These are phyloP conservation scores for Helotiales sp. DNA, from an alignment of 2,329 filamentous ascomycete genomes.

Conservation along the genomic window DNA sequence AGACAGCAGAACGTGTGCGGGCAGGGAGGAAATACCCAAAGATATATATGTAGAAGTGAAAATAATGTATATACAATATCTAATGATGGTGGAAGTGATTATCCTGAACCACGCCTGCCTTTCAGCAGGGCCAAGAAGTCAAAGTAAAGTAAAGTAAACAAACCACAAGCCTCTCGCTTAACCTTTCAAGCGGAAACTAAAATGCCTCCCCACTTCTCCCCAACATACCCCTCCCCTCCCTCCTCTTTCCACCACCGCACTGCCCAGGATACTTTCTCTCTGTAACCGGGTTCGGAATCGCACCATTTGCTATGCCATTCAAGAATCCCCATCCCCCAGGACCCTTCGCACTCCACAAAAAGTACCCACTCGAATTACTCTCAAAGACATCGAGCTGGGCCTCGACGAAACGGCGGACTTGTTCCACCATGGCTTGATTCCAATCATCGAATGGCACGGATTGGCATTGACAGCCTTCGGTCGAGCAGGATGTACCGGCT, in stretches of 20 bases:
- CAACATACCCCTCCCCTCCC: neutral
- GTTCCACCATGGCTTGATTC: conserved; percentile 43
- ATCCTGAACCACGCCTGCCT: neutral
- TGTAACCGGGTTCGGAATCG: conserved; percentile 45
- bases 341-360: conserved; percentile 49
- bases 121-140: neutral
- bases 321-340: conserved; percentile 47
- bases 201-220: neutral
- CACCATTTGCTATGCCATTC: conserved; percentile 45
- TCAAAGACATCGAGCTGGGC: conserved; percentile 50
- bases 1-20: too few relatives aligned
- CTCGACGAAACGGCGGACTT: conserved; percentile 47
- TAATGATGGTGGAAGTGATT: neutral
- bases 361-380: conserved; percentile 45
- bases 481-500: conserved; percentile 42
- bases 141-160: neutral
- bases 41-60: too few relatives aligned
- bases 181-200: neutral
- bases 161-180: neutral
- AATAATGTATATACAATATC: conserved; percentile 4
- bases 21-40: too few relatives aligned
- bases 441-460: conserved; percentile 42
- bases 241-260: conserved; percentile 27
- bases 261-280: conserved; percentile 31
- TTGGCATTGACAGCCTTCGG: conserved; percentile 47